Base-by-base conservation (phyloP, 73 alveolate species). In the Paramecium tetraurelia region DNA sequence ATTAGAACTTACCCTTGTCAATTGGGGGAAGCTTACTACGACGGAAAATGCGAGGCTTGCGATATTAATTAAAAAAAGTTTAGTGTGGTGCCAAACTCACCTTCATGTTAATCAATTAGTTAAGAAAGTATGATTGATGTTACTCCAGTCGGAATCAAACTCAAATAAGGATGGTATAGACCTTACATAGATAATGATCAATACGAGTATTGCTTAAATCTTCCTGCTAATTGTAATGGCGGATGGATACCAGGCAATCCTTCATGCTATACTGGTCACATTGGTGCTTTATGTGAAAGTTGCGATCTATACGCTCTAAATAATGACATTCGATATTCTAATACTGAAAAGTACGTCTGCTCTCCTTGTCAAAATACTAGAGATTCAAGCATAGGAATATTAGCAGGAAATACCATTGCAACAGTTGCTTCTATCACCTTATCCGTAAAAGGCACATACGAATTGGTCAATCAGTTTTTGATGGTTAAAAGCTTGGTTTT, bases 221-320 rank as follows among this genome's bases (percentile, higher is more conserved):
- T 44, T 4, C 76, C 75, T 24, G 72, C 46, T 20, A 80, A 80
- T 80, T 80, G 90, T 24, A 33, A 31, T 22, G 90, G 90, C 12
- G 90, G 90, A 22, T 80, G 90, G 90, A 48, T 44, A 8, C 90
- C 90, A 22, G 90, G 90, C 4, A 43, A 80, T 44, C 90, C 90
- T 44, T 80, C 90, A 11, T 80, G 90, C 21, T 44, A 44, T 41
- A 27, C 46, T n/a, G 90, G 90, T 10, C 90, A 80, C 21, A 80
- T 80, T 20, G 90, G 90, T 18, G 90, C 76, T 18, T 14, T 80
- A 43, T 80, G 90, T 46, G 90, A 80, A n/a, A 31, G 48, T 22
- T 80, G 90, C 24, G 90, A 80, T 80, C 72, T 80, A 18, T 80
- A 80, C 24, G 27, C 48, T 9, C 7, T 18, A 20, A 18, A 27